Conservation (phyloP, 2,329 filamentous ascomycete species). For the Chaetomium olivaceum region DNA sequence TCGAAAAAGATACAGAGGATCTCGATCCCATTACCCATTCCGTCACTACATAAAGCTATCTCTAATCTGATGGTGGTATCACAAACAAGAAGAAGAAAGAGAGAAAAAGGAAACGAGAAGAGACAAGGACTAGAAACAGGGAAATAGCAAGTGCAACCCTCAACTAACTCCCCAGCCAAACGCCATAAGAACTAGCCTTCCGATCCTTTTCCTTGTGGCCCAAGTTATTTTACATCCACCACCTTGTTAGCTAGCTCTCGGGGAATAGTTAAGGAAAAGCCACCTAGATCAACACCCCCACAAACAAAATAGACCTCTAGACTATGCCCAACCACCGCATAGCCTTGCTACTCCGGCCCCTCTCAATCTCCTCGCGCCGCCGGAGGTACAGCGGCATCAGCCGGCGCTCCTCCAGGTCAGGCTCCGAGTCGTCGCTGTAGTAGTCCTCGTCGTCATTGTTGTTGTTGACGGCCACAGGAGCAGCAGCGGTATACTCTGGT, state of each 20-base stretch:
- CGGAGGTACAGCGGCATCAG: constrained; percentile 34
- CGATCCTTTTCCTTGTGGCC: not conserved
- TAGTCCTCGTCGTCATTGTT: not conserved
- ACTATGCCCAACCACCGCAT: constrained; percentile 41
- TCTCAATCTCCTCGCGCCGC: constrained; percentile 25
- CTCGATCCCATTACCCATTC: not conserved
- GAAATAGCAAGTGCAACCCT: not conserved
- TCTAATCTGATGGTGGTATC: constrained; percentile 13
- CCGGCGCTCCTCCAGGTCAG: constrained; percentile 32
- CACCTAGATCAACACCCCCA: not conserved
- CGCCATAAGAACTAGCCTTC: too few species aligned
- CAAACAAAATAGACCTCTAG: constrained; percentile 6
- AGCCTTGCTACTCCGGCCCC: constrained; percentile 35
- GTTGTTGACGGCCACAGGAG: not conserved
- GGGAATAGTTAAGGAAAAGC: not conserved
- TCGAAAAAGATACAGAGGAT: not conserved
- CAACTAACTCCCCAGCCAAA: not conserved
- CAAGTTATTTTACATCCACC: not conserved
- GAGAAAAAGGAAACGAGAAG: not conserved
- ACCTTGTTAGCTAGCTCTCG: not conserved
- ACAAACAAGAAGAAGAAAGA: constrained; percentile 9
- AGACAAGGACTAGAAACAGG: not conserved
- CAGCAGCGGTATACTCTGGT: not conserved
- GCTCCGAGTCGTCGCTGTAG: constrained; percentile 2
- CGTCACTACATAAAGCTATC: not conserved